A percentile compares a stretch with the other conserved stretches of the same genome.
Conservation (phyloP, 2,329 filamentous ascomycete species). For the Aspergillus floridensis region DNA sequence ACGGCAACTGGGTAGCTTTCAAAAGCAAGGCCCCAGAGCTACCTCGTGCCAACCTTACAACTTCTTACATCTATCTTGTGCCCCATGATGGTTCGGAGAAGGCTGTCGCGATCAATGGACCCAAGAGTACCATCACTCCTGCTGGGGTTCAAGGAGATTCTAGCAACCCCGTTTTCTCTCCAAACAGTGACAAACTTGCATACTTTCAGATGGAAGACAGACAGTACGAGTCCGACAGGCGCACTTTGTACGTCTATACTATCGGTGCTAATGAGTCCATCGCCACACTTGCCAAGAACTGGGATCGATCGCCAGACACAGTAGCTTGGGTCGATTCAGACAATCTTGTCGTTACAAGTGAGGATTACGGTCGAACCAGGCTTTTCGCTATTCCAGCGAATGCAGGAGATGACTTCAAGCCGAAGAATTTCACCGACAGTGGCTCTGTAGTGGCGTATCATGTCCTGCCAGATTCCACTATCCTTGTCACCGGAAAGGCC, state of each 20-base stretch:
- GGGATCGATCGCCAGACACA: conserved; percentile 54
- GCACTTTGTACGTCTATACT: conserved; percentile 44
- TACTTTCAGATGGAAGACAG: conserved; percentile 76
- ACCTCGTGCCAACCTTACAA: conserved; percentile 62
- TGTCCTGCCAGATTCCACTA: conserved; percentile 29
- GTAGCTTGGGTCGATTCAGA: conserved; percentile 56
- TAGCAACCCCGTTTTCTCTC: conserved; percentile 70
- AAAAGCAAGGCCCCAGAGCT: conserved; percentile 45
- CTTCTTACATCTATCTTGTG: conserved; percentile 75
- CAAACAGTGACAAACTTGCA: conserved; percentile 66
- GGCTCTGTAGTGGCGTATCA: conserved; percentile 32
- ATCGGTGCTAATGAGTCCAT: conserved; percentile 37
- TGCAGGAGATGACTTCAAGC: conserved; percentile 32
- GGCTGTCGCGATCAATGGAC: conserved; percentile 44
- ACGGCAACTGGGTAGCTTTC: conserved; percentile 42
- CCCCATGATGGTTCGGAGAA: conserved; percentile 62
- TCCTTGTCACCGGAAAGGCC: conserved; percentile 34
- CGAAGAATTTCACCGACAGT: conserved; percentile 37
- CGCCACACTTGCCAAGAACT: conserved; percentile 37
- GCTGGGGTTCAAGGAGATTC: conserved; percentile 56
- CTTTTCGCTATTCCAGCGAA: conserved; percentile 37
- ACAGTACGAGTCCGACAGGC: conserved; percentile 78
- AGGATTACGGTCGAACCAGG: conserved; percentile 60
- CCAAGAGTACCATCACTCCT: conserved; percentile 39
- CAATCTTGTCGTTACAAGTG: conserved; percentile 69